Percentiles rank a stretch among this genome's conserved stretches.
Evolutionary conservation across 2,329 filamentous ascomycete genomes (phyloP).

Genomic region (Alternaria metachromatica): DNA sequence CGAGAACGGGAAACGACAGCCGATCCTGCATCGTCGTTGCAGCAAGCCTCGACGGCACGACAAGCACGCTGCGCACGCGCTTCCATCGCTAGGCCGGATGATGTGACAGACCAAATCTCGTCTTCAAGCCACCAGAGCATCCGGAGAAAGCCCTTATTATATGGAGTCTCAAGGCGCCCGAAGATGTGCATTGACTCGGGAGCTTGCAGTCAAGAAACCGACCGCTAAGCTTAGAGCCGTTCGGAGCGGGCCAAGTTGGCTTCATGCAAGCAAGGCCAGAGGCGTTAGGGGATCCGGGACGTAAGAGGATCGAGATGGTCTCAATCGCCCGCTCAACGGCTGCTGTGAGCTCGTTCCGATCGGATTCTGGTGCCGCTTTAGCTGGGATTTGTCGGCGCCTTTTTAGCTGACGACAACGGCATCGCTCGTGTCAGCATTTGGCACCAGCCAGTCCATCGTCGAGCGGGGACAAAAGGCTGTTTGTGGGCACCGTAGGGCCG

Average conservation of each 20-base stretch:
- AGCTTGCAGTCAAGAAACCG: constrained; percentile 37
- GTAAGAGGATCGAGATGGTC: constrained; percentile 29
- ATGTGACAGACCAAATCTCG: constrained; percentile 23
- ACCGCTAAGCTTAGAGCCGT: constrained; percentile 30
- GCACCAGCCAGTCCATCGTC: constrained; percentile 2
- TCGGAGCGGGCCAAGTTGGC: constrained; percentile 38
- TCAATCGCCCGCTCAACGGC: constrained; percentile 37
- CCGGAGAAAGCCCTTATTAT: constrained; percentile 27
- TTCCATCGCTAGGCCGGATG: constrained; percentile 20
- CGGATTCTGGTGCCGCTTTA: constrained; percentile 37
- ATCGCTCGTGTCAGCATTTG: constrained; percentile 7
- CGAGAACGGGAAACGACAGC: constrained; percentile 12
- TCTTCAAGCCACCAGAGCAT: constrained; percentile 22
- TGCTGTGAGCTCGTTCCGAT: constrained; percentile 36
- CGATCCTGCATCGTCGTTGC: constrained; percentile 17
- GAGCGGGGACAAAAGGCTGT: not conserved
- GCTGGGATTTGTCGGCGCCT: constrained; percentile 17
- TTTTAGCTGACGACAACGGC: constrained; percentile 9
- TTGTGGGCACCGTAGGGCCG: constrained; percentile 23
- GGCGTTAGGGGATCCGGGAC: constrained; percentile 36
- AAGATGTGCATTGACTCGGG: constrained; percentile 33
- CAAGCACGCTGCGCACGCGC: constrained; percentile 15
- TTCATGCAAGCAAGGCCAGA: constrained; percentile 43
- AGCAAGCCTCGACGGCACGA: constrained; percentile 19
- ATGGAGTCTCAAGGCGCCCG: constrained; percentile 19